These are phyloP conservation scores for Penicillium sp. DNA, from an alignment of 2,329 filamentous ascomycete genomes.

Conservation along the genomic window DNA sequence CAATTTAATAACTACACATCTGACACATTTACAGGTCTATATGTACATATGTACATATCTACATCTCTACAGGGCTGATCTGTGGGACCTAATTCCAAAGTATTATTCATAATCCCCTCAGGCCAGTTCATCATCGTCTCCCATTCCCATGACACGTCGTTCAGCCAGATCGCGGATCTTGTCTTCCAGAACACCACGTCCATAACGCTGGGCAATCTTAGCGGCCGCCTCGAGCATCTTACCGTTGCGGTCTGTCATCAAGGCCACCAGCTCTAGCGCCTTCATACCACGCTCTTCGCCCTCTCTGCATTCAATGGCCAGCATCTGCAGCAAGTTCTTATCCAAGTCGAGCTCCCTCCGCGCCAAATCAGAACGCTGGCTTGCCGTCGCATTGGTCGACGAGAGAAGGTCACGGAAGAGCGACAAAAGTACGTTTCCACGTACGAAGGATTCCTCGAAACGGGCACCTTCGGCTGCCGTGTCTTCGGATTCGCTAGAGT, in stretches of 20 bases:
- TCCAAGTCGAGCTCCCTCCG: conserved; percentile 81
- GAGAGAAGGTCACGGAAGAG: conserved; percentile 75
- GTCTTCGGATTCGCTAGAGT: conserved; percentile 38
- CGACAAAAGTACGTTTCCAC: conserved; percentile 68
- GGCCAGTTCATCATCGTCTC: conserved; percentile 53
- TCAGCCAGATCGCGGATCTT: conserved; percentile 90
- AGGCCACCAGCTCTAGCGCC: conserved; percentile 80
- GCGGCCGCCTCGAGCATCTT: conserved; percentile 89
- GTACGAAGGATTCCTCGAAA: conserved; percentile 79
- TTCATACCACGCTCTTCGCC: conserved; percentile 94
- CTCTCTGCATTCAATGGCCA: conserved; percentile 86
- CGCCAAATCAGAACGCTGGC: conserved; percentile 66
- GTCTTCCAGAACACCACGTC: conserved; percentile 73
- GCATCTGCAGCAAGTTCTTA: conserved; percentile 82
- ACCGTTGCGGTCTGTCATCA: conserved; percentile 81
- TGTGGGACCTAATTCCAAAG: not conserved
- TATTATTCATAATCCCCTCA: conserved; percentile 15
- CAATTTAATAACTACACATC: no score
- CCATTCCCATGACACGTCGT: conserved; percentile 61
- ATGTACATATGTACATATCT: no score
- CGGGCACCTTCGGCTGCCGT: conserved; percentile 43
- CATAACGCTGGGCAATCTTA: conserved; percentile 86
- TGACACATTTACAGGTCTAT: not conserved
- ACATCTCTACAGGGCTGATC: not conserved
- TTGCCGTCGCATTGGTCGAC: conserved; percentile 62